Conservation (phyloP, 305 asterid genomes). For the Fraxinus albicans region DNA sequence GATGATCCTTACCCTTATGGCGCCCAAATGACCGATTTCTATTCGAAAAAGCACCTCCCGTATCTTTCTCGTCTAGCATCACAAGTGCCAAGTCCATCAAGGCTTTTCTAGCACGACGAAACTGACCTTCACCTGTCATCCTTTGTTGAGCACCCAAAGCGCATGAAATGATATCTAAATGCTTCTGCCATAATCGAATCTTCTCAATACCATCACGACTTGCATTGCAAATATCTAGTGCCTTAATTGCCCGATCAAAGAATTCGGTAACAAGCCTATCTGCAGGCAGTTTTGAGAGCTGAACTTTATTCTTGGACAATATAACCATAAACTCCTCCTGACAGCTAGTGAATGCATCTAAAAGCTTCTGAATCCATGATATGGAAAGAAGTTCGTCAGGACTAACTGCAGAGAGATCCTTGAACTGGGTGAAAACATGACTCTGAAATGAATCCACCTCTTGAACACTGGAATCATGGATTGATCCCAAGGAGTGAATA, state of each 20-base stretch:
- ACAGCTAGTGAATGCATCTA: slow-evolving; percentile 54
- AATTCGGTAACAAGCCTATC: slow-evolving; percentile 66
- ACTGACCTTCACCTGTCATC: slow-evolving; percentile 62
- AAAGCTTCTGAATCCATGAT: slow-evolving; percentile 71
- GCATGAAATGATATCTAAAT: slow-evolving; percentile 64
- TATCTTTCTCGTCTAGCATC: slow-evolving; percentile 72
- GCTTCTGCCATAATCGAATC: slow-evolving; percentile 76
- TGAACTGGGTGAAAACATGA: slow-evolving; percentile 48
- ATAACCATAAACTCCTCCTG: slow-evolving; percentile 60
- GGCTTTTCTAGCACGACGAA: slow-evolving; percentile 83
- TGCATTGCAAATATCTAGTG: slow-evolving; percentile 90
- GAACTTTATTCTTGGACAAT: slow-evolving; percentile 37
- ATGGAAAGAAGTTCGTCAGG: slow-evolving; percentile 66
- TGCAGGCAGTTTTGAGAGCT: slow-evolving; percentile 47
- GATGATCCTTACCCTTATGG: slow-evolving; percentile 57
- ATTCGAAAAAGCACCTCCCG: slow-evolving; percentile 54
- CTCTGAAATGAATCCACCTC: slow-evolving; percentile 56
- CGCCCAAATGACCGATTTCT: slow-evolving; percentile 75
- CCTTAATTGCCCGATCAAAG: slow-evolving; percentile 75
- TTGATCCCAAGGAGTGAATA: slow-evolving; percentile 43
- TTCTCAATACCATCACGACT: slow-evolving; percentile 86
- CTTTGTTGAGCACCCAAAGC: slow-evolving; percentile 54
- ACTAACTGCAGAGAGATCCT: slow-evolving; percentile 47
- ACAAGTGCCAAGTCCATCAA: slow-evolving; percentile 73
- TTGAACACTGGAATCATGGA: slow-evolving; percentile 32